Conservation (phyloP, 2,329 filamentous ascomycete genomes). For the Colletotrichum sp. region DNA sequence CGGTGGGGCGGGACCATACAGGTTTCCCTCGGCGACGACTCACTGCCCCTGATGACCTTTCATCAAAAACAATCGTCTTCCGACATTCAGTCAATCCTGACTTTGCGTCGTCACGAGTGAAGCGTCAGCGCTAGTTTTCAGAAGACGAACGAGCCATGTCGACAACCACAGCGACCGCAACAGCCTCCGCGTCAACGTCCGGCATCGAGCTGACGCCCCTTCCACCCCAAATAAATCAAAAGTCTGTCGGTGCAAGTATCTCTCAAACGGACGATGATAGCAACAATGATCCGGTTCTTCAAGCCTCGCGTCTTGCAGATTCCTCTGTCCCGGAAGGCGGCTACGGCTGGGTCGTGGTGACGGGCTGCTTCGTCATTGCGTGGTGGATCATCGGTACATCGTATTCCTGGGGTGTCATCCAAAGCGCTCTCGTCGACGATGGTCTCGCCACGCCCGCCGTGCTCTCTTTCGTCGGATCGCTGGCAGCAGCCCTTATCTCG, state of each 20-base stretch:
- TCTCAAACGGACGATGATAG: not conserved
- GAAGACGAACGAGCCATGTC: not conserved
- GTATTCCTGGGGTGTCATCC: conserved; percentile 66
- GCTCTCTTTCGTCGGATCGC: conserved; percentile 62
- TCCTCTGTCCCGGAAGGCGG: conserved; percentile 56
- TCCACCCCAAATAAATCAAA: not conserved
- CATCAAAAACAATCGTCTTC: not conserved
- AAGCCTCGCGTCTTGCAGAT: conserved; percentile 49
- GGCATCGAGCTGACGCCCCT: not conserved
- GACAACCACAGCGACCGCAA: not conserved
- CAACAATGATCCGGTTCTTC: conserved; percentile 30
- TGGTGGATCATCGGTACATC: conserved; percentile 63
- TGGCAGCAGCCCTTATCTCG: conserved; percentile 54
- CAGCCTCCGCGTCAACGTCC: conserved; percentile 4
- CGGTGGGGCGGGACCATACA: not conserved
- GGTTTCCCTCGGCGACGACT: not conserved
- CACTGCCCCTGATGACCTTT: not conserved
- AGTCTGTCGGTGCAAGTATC: not conserved
- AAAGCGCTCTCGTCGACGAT: conserved; percentile 57
- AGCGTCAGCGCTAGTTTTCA: not conserved
- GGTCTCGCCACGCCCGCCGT: conserved; percentile 53
- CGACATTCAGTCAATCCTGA: not conserved
- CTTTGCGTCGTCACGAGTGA: not conserved
- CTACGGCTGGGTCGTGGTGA: conserved; percentile 61
- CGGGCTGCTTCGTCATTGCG: conserved; percentile 51